Base-by-base conservation (phyloP, 2,329 filamentous ascomycete species). In the Paraphaeosphaeria sporulosa region DNA sequence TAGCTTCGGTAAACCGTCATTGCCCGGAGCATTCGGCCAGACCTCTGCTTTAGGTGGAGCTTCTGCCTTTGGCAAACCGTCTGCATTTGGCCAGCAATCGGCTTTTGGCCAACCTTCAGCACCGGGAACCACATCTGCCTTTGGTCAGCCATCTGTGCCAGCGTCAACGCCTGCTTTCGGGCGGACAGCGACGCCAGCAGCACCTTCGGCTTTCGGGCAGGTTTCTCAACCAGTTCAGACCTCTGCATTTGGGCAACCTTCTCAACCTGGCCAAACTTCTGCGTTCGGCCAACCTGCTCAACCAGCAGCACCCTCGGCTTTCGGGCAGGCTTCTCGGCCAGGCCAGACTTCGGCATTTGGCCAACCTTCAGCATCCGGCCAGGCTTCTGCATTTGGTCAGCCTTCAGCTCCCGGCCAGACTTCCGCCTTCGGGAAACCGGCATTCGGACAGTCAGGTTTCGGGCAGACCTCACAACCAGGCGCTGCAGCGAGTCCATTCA, bases 101-200 rank as follows among this genome's bases (percentile, higher is more conserved):
- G 30, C 30, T 2, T 32, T 32, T 32, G 30, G 30, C 30, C 30
- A 32, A 8, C 30, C 30, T 32, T 32, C 30, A 32, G 30, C 30
- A 32, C 30, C 30, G 30, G 30, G 30, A 32, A 32, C 30, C 10
- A 32, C 30, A 32, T 6, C 30, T 32, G 68, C 72, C n/a, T 83
- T 83, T 65, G 81, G 81, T 12, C 65, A 72, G 21, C 38, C 56
- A 10, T 65, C 65, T 47, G 68, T 63, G 56, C 56, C 59, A 30
- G 65, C 55, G 54, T 58, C 36, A 53, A 61, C 64, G n/a, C 66
- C 72, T 62, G 65, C 71, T 10, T 79, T 79, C 58, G 77, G 77
- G 6, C 71, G 75, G 48, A 61, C 75, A 19, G 75, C 74, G 32
- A 65, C 71, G 57, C 64, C 68, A 54, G 67, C 63, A 30, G 62